phyloP scores from a whole-genome alignment of 2,329 filamentous ascomycete genomes.

The Didymella pinodella region DNA sequence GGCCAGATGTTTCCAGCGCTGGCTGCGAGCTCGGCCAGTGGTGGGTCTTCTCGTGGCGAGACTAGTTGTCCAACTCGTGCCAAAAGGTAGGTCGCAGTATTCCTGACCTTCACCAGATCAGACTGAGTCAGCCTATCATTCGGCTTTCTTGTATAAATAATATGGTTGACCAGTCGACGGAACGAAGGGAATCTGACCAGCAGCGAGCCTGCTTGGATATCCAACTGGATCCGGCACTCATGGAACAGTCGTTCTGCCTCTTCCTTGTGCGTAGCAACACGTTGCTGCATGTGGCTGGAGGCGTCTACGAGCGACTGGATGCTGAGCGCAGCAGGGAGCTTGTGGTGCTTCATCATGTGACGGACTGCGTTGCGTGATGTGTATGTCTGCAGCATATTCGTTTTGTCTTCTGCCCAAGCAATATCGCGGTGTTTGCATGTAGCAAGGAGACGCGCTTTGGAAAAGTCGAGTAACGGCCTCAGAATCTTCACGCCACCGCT shows the following conservation, averaged over 20 bases:
- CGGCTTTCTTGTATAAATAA: constrained; percentile 21
- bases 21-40: constrained; percentile 53
- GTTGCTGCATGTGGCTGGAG: constrained; percentile 58
- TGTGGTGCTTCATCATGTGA: constrained; percentile 65
- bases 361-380: constrained; percentile 85
- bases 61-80: constrained; percentile 60
- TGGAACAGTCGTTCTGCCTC: constrained; percentile 65
- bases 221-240: constrained; percentile 55
- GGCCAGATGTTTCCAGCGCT: constrained; percentile 56
- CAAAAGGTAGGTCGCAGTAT: constrained; percentile 55
- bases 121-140: constrained; percentile 20
- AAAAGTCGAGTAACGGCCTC: constrained; percentile 73
- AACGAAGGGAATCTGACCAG: constrained; percentile 41
- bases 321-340: constrained; percentile 74
- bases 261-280: constrained; percentile 60
- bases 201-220: constrained; percentile 49
- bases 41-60: constrained; percentile 56
- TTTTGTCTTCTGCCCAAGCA: constrained; percentile 83
- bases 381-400: constrained; percentile 78
- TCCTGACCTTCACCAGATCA: constrained; percentile 32
- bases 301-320: constrained; percentile 63
- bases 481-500: constrained; percentile 71
- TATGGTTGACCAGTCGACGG: constrained; percentile 24
- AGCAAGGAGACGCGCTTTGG: constrained; percentile 75
- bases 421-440: constrained; percentile 75